A percentile compares a stretch with the other conserved stretches of the same genome.
These are phyloP conservation scores for Phaseolus lunatus DNA, from an alignment of 306 rosid species.

Conservation along the genomic window DNA sequence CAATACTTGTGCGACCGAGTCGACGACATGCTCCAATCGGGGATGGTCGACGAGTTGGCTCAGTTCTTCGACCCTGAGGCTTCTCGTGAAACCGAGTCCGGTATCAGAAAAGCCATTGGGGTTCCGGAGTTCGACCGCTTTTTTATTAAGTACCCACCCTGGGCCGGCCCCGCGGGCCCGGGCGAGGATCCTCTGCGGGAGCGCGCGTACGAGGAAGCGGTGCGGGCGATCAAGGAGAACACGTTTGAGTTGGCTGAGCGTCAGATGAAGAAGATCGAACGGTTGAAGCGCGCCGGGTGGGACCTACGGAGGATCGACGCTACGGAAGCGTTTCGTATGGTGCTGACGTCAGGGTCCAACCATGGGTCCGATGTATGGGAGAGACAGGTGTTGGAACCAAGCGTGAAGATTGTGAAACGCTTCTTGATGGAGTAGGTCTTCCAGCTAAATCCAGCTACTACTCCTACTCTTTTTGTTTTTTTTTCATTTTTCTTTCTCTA, in stretches of 20 bases:
- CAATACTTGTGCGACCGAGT: constrained; percentile 71
- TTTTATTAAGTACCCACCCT: constrained; percentile 56
- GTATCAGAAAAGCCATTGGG: constrained; percentile 80
- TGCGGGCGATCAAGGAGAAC: constrained; percentile 74
- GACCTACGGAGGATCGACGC: constrained; percentile 84
- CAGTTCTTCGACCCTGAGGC: constrained; percentile 63
- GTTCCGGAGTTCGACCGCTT: constrained; percentile 82
- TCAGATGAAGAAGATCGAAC: constrained; percentile 71
- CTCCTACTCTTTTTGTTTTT: neutral
- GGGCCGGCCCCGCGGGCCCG: neutral
- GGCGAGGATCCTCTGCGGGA: constrained; percentile 51
- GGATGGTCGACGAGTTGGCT: constrained; percentile 86
- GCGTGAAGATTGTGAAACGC: constrained; percentile 92
- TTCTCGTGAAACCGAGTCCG: constrained; percentile 47
- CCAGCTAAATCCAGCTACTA: constrained; percentile 61
- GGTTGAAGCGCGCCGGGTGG: constrained; percentile 70
- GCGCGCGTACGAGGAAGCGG: constrained; percentile 71
- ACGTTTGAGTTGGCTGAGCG: constrained; percentile 74
- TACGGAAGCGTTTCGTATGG: constrained; percentile 67
- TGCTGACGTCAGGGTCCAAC: constrained; percentile 50
- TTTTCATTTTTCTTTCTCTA: neutral
- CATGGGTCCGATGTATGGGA: constrained; percentile 67
- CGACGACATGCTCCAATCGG: constrained; percentile 84
- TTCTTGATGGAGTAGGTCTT: constrained; percentile 93
- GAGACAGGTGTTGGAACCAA: constrained; percentile 75